Evolutionary conservation across 1,284 basidiomycete species (phyloP).

Genomic region (Rhodotorula mucilaginosa): DNA sequence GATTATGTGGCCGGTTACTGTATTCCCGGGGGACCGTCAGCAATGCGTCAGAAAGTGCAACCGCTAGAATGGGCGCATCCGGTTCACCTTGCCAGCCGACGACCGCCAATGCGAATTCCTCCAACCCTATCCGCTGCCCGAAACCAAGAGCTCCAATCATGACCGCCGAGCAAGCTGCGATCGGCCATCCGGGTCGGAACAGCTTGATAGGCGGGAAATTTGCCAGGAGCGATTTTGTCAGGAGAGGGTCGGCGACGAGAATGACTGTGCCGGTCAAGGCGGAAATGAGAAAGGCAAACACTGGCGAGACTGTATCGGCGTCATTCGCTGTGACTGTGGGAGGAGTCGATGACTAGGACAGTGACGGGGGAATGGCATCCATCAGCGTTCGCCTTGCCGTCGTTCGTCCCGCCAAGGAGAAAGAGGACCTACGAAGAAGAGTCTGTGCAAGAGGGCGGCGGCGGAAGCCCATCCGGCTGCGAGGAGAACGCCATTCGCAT

Average conservation of each 20-base stretch:
- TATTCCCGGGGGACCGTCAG: background rate
- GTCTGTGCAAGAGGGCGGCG: background rate
- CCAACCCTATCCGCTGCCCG: slow-evolving; percentile 20
- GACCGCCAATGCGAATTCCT: slow-evolving; percentile 31
- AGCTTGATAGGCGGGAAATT: slow-evolving; percentile 33
- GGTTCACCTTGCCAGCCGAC: slow-evolving; percentile 39
- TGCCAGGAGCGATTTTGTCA: slow-evolving; percentile 28
- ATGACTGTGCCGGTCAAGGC: slow-evolving; percentile 29
- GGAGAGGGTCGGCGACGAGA: slow-evolving; percentile 38
- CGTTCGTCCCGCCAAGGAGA: too few species aligned
- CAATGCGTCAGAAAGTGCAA: too few species aligned
- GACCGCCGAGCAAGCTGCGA: slow-evolving; percentile 21
- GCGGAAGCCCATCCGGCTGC: slow-evolving; percentile 5
- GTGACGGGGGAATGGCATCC: background rate
- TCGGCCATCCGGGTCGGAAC: slow-evolving; percentile 32
- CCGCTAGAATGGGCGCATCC: background rate
- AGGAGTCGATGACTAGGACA: background rate
- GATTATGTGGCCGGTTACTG: slow-evolving; percentile 42
- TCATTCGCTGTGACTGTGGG: too few species aligned
- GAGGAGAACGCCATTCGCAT: slow-evolving; percentile 15
- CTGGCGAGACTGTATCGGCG: background rate
- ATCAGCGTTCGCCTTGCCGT: background rate
- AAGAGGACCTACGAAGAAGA: slow-evolving; percentile 14
- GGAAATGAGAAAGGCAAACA: slow-evolving; percentile 15
- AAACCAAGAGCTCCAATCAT: slow-evolving; percentile 42